These are phyloP conservation scores for Geotrichum histeridarum DNA, from an alignment of 1,139 yeast genomes.

Conservation along the genomic window DNA sequence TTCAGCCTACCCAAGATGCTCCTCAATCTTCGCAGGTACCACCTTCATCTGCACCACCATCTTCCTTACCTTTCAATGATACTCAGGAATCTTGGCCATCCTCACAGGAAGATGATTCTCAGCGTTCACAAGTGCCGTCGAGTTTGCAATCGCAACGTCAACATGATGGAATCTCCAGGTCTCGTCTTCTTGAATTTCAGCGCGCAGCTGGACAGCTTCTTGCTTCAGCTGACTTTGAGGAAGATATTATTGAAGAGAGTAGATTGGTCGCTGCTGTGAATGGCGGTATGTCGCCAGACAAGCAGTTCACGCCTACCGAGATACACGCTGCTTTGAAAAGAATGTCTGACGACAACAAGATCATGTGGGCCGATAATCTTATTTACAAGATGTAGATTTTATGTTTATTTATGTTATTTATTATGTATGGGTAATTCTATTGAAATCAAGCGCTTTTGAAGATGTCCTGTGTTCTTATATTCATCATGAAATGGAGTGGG, in stretches of 20 bases:
- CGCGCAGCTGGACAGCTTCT: slow-evolving; percentile 36
- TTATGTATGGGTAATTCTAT: neutral
- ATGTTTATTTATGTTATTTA: neutral
- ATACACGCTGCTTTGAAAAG: slow-evolving; percentile 36
- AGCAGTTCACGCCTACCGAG: slow-evolving; percentile 36
- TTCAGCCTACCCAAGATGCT: slow-evolving; percentile 2
- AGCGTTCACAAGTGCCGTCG: slow-evolving; percentile 10
- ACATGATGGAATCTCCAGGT: slow-evolving; percentile 32
- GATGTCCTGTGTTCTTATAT: neutral
- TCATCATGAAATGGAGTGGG: neutral
- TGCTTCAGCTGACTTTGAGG: slow-evolving; percentile 31
- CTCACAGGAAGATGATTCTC: slow-evolving; percentile 18
- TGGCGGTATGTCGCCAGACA: slow-evolving; percentile 34
- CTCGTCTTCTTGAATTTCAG: slow-evolving; percentile 33
- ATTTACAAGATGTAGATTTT: slow-evolving; percentile 26
- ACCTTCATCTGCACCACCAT: slow-evolving; percentile 20
- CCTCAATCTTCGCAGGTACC: slow-evolving; percentile 14
- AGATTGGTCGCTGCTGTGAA: slow-evolving; percentile 28
- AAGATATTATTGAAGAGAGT: slow-evolving; percentile 28
- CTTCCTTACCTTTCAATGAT: slow-evolving; percentile 20
- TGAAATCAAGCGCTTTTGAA: neutral
- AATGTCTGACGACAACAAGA: slow-evolving; percentile 38
- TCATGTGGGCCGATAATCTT: slow-evolving; percentile 31
- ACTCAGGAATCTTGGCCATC: slow-evolving; percentile 31
- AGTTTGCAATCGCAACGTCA: slow-evolving; percentile 15